phyloP scores from a whole-genome alignment of 352 stramenopile genomes.

The Pseudoperonospora humuli region DNA sequence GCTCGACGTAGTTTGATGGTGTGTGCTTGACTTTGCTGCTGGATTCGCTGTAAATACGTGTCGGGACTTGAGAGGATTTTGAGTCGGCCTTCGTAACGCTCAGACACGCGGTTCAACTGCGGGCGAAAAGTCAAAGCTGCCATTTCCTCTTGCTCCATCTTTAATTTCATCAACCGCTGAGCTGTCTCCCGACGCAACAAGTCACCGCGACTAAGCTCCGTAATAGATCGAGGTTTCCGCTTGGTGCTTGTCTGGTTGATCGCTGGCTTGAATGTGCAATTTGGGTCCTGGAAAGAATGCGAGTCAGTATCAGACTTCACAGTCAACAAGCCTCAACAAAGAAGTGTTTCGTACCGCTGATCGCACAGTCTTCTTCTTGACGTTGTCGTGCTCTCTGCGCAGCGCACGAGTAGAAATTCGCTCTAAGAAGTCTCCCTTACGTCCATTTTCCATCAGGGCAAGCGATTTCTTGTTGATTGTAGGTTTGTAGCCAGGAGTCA shows the following conservation, averaged over 20 bases:
- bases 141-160: constrained; percentile 86
- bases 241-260: too few species aligned
- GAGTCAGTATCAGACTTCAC: too few species aligned
- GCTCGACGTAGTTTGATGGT: too few species aligned
- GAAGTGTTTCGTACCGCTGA: too few species aligned
- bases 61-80: constrained; percentile 76
- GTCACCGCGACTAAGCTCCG: constrained; percentile 74
- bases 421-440: constrained; percentile 77
- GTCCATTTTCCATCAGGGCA: constrained; percentile 58
- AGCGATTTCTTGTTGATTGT: constrained; percentile 80
- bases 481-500: constrained; percentile 49
- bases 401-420: constrained; percentile 68
- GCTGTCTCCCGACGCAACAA: too few species aligned
- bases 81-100: constrained; percentile 60
- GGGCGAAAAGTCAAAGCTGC: constrained; percentile 69
- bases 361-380: constrained; percentile 71
- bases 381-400: constrained; percentile 66
- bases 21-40: constrained; percentile 80
- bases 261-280: too few species aligned
- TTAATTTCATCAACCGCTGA: constrained; percentile 77
- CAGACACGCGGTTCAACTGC: constrained; percentile 58
- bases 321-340: too few species aligned
- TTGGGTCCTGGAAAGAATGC: too few species aligned
- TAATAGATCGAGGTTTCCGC: too few species aligned
- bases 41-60: constrained; percentile 74